These are phyloP conservation scores for Sclerotinia trifoliorum DNA, from an alignment of 2,329 filamentous ascomycete species.

Conservation along the genomic window DNA sequence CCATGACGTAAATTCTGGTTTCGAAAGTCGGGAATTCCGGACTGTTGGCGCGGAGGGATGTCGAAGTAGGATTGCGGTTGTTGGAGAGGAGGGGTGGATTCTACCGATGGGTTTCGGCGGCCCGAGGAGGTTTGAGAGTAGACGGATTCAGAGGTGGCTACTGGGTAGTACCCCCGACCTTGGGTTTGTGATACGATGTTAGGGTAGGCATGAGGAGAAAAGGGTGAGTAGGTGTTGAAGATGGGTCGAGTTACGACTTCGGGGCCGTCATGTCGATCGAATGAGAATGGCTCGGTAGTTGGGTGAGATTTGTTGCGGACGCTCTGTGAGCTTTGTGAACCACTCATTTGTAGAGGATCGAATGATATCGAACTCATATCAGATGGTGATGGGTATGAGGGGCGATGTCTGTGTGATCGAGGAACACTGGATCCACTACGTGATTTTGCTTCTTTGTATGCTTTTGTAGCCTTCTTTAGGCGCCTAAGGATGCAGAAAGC, in stretches of 20 bases:
- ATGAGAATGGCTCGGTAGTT: constrained; percentile 25
- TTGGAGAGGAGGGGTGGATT: constrained; percentile 14
- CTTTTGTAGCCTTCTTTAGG: constrained; percentile 43
- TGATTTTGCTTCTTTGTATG: constrained; percentile 37
- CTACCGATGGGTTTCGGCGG: constrained; percentile 13
- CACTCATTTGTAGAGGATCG: constrained; percentile 37
- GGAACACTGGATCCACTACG: constrained; percentile 27
- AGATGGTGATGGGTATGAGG: constrained; percentile 14
- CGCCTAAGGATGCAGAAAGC: constrained; percentile 52
- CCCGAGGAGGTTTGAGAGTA: constrained; percentile 16
- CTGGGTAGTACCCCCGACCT: constrained; percentile 11
- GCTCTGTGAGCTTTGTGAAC: constrained; percentile 24
- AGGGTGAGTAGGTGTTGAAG: constrained; percentile 18
- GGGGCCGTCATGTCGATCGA: constrained; percentile 25
- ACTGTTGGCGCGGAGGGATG: constrained; percentile 5
- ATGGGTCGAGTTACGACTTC: constrained; percentile 31
- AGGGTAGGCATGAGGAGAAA: neutral
- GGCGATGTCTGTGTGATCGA: constrained; percentile 22
- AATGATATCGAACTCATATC: constrained; percentile 35
- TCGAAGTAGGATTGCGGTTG: constrained; percentile 17
- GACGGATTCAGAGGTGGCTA: constrained; percentile 17
- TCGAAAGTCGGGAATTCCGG: neutral
- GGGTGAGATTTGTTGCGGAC: constrained; percentile 27
- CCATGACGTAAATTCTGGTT: constrained; percentile 18
- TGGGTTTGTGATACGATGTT: neutral